These are phyloP conservation scores for Casuarina cunninghamiana DNA, from an alignment of 306 rosid species.

Conservation along the genomic window DNA sequence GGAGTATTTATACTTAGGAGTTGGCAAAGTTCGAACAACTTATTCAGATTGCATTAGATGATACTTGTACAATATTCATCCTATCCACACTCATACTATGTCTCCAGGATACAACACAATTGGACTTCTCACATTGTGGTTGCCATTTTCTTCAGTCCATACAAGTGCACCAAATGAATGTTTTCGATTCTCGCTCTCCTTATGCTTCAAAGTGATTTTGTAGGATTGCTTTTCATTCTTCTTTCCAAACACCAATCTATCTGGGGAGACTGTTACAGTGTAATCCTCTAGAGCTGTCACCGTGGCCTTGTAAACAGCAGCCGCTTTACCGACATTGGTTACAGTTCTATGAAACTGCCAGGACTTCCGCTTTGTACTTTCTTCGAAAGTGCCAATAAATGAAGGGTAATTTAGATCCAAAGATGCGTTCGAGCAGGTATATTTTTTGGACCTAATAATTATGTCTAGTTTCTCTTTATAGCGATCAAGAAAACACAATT, in stretches of 20 bases:
- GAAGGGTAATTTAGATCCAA: constrained; percentile 57
- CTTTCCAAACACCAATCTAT: constrained; percentile 25
- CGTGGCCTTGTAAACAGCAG: constrained; percentile 33
- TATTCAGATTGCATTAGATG: no score
- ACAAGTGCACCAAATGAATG: constrained; percentile 22
- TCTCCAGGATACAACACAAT: background rate
- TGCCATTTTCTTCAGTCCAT: constrained; percentile 28
- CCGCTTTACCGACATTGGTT: constrained; percentile 46
- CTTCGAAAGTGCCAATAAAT: constrained; percentile 30
- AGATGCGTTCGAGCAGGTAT: constrained; percentile 34
- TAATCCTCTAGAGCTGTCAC: constrained; percentile 40
- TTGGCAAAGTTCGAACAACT: no score
- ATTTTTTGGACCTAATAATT: constrained; percentile 37
- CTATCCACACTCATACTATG: no score
- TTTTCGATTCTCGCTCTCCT: background rate
- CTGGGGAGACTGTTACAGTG: constrained; percentile 37
- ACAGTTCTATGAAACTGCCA: constrained; percentile 39
- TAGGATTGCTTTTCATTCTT: constrained; percentile 42
- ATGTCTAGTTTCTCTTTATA: constrained; percentile 31
- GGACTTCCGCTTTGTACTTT: constrained; percentile 9
- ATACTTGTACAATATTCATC: no score
- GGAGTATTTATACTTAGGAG: no score
- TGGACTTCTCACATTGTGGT: constrained; percentile 28
- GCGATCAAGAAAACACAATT: constrained; percentile 37
- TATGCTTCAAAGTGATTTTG: constrained; percentile 26